These are phyloP conservation scores for Silene latifolia DNA, from an alignment of 148 eudicot genomes.

Conservation along the genomic window DNA sequence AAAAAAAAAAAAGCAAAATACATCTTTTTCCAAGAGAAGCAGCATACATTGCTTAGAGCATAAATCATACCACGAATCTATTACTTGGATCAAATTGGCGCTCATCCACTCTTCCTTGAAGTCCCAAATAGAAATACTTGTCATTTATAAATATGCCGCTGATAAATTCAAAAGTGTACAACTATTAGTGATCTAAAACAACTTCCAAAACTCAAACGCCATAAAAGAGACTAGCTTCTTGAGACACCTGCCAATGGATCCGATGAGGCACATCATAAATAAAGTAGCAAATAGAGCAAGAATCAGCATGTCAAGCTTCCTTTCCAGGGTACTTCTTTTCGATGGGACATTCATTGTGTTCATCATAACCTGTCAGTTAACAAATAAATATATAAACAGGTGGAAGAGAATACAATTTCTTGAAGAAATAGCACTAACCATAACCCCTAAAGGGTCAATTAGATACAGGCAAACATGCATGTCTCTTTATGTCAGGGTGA, in stretches of 20 bases:
- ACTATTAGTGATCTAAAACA: constrained; percentile 5
- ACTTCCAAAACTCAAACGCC: background rate
- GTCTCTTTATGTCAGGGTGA: constrained; percentile 1
- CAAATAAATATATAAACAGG: constrained; percentile 4
- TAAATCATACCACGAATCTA: constrained; percentile 69
- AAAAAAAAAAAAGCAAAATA: background rate
- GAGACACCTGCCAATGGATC: constrained; percentile 87
- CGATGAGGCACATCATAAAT: constrained; percentile 82
- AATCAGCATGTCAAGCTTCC: constrained; percentile 94
- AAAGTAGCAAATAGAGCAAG: constrained; percentile 76
- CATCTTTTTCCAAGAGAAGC: constrained; percentile 1
- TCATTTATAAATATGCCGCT: constrained; percentile 68
- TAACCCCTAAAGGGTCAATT: background rate
- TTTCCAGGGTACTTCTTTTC: constrained; percentile 94
- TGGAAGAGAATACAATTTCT: background rate
- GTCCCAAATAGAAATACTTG: constrained; percentile 71
- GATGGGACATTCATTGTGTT: constrained; percentile 99
- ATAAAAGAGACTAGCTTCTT: constrained; percentile 17
- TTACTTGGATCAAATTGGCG: constrained; percentile 74
- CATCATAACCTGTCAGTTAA: constrained; percentile 88
- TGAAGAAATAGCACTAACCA: background rate
- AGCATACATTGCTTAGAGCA: background rate
- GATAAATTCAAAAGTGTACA: constrained; percentile 28
- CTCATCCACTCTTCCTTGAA: constrained; percentile 41
- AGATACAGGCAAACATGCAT: background rate